Evolutionary conservation across 495 filamentous ascomycete genomes (phyloP), one percentile per base, ranked within the genome.

Genomic region (Trichoderma virens): DNA sequence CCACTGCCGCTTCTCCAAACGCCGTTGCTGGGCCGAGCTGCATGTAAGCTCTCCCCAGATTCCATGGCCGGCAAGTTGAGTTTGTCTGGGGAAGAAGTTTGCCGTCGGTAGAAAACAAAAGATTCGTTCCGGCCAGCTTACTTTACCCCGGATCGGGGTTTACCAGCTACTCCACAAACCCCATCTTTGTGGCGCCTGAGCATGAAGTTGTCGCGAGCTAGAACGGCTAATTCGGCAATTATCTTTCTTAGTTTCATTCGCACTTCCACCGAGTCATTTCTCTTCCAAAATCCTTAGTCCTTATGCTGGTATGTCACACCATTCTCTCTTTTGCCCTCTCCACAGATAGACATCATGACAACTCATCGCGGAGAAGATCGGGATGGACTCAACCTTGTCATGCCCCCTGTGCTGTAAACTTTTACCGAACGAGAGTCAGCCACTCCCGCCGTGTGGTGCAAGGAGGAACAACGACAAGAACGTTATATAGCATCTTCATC

Each of bases 41-140:
- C 45, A 51, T 3, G 9, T 6, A 20, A 6, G 45, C 45, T n/a
- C 1, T 51, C 45, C 45, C 45, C 45, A 9, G 45, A 51, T 20
- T 51, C 20, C 45, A 51, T 51, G 45, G 23, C 23, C 45, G 45
- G 45, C 23, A 51, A 51, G 45, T 20, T 51, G n/a, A 51, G 38
- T 41, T 2, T 20, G 6, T 51, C 45, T 51, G 45, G 45, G 45
- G 45, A 51, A 51, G 45, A 51, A 51, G 45, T 51, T 51, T 51
- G 45, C 45, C 45, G 45, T 25, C 45, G 45, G 45, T n/a, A 51
- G 45, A 51, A 47, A 51, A 51, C 45, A n/a, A 5, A 51, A 51
- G 38, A 20, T 51, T 16, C 9, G 23, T 25, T 16, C 45, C 16
- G 45, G 45, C n/a, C 45, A 51, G 45, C 45, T 41, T 41, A 41